Conservation (phyloP, 352 stramenopile genomes). For the Phytophthora rubi region DNA sequence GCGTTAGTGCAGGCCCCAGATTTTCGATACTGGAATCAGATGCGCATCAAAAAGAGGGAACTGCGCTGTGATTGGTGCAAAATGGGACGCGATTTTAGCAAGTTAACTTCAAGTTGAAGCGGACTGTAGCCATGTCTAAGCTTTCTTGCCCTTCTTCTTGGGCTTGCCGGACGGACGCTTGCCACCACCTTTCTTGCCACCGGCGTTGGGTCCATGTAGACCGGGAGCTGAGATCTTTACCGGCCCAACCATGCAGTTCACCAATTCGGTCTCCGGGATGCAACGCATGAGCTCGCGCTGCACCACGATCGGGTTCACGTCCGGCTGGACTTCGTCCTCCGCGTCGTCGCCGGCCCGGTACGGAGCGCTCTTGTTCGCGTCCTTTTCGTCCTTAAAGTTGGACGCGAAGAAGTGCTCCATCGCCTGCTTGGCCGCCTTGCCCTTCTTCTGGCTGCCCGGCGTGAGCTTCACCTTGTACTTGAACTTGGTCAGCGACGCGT, state of each 20-base stretch:
- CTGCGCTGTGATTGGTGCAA: conserved; percentile 22
- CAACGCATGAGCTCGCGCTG: conserved; percentile 91
- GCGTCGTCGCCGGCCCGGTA: conserved; percentile 10
- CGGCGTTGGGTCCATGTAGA: conserved; percentile 40
- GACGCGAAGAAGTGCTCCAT: conserved; percentile 86
- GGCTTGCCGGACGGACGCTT: conserved; percentile 34
- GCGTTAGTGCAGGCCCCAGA: neutral
- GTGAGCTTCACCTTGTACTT: conserved; percentile 95
- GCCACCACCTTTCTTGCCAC: conserved; percentile 50
- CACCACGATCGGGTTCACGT: conserved; percentile 69
- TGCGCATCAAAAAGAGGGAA: conserved; percentile 2
- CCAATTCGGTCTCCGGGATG: conserved; percentile 88
- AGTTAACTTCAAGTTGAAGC: conserved; percentile 25
- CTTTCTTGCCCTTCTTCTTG: conserved; percentile 48
- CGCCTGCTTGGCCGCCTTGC: conserved; percentile 88
- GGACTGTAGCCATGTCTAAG: conserved; percentile 21
- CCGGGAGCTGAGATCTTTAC: conserved; percentile 90
- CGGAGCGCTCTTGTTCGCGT: conserved; percentile 27
- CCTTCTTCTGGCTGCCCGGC: conserved; percentile 90
- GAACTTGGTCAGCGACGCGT: conserved; percentile 84
- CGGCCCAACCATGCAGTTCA: conserved; percentile 91
- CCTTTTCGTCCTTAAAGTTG: conserved; percentile 77
- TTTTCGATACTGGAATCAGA: conserved; percentile 15
- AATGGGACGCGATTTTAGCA: neutral
- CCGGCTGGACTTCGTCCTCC: conserved; percentile 46